These are phyloP conservation scores for Pseudogymnoascus sp. DNA, from an alignment of 2,329 filamentous ascomycete genomes.

Conservation along the genomic window DNA sequence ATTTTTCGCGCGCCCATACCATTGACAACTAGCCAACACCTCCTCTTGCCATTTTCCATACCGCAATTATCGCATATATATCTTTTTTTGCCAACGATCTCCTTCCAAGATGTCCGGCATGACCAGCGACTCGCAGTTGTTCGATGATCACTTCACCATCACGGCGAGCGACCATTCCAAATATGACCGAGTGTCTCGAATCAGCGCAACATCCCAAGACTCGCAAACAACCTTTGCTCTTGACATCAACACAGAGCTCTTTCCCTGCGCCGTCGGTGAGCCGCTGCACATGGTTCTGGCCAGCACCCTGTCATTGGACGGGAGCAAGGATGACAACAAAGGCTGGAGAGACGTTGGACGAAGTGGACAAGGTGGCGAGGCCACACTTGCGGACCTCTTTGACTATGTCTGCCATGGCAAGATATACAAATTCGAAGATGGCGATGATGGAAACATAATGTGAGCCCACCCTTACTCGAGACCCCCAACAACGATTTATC, in stretches of 20 bases:
- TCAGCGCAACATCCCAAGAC: conserved; percentile 70
- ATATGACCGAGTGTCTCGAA: conserved; percentile 90
- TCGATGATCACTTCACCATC: conserved; percentile 85
- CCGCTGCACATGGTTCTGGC: conserved; percentile 74
- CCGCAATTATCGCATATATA: neutral
- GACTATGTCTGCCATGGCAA: conserved; percentile 87
- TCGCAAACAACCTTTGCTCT: conserved; percentile 69
- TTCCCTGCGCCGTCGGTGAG: conserved; percentile 67
- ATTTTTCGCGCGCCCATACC: neutral
- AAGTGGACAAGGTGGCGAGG: conserved; percentile 42
- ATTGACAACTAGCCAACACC: neutral
- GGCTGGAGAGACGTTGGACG: conserved; percentile 74
- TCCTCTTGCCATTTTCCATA: neutral
- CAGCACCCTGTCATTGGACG: conserved; percentile 79
- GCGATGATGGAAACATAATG: conserved; percentile 73
- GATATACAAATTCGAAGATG: conserved; percentile 82
- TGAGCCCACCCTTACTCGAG: conserved; percentile 41
- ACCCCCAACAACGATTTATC: neutral
- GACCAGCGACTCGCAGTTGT: conserved; percentile 82
- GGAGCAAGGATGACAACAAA: conserved; percentile 65
- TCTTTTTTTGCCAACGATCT: neutral
- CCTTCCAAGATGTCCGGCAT: conserved; percentile 1
- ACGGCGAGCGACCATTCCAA: conserved; percentile 73
- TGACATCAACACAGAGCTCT: conserved; percentile 91
- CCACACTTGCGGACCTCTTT: conserved; percentile 67